Evolutionary conservation across 148 eudicot genomes (phyloP).

Genomic region (Rhododendron simsii): DNA sequence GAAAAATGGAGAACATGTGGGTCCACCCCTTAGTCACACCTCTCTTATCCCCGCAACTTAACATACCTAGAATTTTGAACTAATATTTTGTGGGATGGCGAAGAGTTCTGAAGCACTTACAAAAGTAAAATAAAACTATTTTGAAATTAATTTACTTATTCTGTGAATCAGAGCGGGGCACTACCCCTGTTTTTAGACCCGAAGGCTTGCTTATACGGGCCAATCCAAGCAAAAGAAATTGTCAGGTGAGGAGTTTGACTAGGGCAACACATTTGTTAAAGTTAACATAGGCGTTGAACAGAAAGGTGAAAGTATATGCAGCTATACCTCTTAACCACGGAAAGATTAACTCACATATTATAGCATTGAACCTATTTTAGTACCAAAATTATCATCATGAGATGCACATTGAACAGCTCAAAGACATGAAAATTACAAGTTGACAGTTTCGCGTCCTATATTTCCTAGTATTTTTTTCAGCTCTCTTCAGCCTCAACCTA

Average conservation of each 20-base stretch:
- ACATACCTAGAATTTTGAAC: neutral
- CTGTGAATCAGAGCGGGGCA: neutral
- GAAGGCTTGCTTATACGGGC: neutral
- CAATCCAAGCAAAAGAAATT: neutral
- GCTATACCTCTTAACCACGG: no score
- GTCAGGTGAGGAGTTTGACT: neutral
- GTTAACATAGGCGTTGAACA: no score
- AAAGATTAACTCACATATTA: neutral
- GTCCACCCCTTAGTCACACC: neutral
- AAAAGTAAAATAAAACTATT: neutral
- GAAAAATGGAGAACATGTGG: neutral
- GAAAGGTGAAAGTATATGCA: neutral
- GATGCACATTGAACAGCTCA: neutral
- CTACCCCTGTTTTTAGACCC: no score
- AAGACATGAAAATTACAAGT: neutral
- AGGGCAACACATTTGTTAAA: neutral
- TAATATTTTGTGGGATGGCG: neutral
- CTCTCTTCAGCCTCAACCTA: slow-evolving; percentile 6
- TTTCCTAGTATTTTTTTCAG: neutral
- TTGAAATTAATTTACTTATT: neutral
- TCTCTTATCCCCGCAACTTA: neutral
- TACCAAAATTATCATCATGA: neutral
- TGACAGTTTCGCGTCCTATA: neutral
- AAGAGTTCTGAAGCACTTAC: neutral
- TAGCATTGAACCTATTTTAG: neutral